A percentile compares a stretch with the other conserved stretches of the same genome.
phyloP scores from a whole-genome alignment of 495 filamentous ascomycete species.

The Aspergillus coremiiformis region DNA sequence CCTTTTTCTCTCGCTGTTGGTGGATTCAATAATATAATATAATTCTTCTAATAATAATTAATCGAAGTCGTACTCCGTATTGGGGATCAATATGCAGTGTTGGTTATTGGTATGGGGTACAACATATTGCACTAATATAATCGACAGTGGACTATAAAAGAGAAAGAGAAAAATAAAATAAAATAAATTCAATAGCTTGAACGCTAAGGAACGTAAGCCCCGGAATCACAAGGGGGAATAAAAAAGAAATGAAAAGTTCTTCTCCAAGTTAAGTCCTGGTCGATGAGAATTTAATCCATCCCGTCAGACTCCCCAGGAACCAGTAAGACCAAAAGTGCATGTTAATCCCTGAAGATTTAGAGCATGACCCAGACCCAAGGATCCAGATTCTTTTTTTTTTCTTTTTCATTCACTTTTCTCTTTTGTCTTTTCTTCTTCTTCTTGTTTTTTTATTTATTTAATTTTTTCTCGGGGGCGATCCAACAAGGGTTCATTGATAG shows the following conservation, averaged over 20 bases:
- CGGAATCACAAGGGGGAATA: slow-evolving; percentile 2
- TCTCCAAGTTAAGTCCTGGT: no score
- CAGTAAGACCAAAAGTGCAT: neutral
- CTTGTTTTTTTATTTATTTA: no score
- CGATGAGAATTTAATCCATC: neutral
- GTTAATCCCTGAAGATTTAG: neutral
- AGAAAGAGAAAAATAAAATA: neutral
- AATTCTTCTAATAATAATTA: neutral
- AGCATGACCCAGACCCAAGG: slow-evolving; percentile 14
- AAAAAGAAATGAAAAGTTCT: neutral
- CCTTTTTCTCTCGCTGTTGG: neutral
- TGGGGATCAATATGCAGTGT: neutral
- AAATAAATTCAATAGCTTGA: neutral
- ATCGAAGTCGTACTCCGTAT: neutral
- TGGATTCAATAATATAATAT: neutral
- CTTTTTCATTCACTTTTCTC: no score
- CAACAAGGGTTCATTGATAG: neutral
- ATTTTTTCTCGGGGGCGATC: no score
- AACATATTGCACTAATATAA: slow-evolving; percentile 5
- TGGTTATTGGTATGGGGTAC: neutral
- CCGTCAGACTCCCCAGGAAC: neutral
- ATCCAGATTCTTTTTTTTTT: slow-evolving; percentile 5
- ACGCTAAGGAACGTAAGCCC: neutral
- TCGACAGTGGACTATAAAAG: slow-evolving; percentile 6
- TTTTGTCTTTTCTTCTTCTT: no score